A percentile compares a stretch with the other conserved stretches of the same genome.
These are phyloP conservation scores for Limnomonas spitsbergensis DNA, from an alignment of 139 green algal genomes.

Conservation along the genomic window DNA sequence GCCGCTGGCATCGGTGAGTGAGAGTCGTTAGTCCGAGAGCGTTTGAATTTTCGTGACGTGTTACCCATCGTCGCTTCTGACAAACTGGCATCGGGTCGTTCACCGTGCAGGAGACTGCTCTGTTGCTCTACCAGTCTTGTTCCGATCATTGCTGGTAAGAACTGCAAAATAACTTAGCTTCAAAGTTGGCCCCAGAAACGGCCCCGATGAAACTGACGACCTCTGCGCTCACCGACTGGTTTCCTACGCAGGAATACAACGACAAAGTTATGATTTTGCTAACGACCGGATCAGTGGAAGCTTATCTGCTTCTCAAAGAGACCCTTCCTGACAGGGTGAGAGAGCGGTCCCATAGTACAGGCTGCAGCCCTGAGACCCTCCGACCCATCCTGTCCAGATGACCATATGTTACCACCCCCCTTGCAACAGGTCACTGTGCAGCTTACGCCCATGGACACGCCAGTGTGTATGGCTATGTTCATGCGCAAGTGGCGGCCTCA, in stretches of 20 bases:
- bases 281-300: constrained; percentile 28
- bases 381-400: no score
- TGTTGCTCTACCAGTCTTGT: constrained; percentile 40
- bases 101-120: constrained; percentile 45
- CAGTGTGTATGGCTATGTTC: constrained; percentile 37
- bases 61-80: neutral
- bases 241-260: constrained; percentile 59
- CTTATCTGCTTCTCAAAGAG: constrained; percentile 26
- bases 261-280: constrained; percentile 48
- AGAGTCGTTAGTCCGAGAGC: neutral
- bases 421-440: constrained; percentile 48
- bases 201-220: no score
- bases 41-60: neutral
- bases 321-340: constrained; percentile 36
- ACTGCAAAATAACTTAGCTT: no score
- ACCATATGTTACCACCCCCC: no score
- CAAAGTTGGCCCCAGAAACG: no score
- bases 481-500: constrained; percentile 49
- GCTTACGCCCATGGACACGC: constrained; percentile 50
- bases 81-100: no score
- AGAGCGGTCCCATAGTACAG: no score
- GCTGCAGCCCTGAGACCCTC: no score
- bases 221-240: no score
- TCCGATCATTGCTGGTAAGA: constrained; percentile 45
- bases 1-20: constrained; percentile 23